Conservation (phyloP, 169 alveolate species). For the Eimeria acervulina region DNA sequence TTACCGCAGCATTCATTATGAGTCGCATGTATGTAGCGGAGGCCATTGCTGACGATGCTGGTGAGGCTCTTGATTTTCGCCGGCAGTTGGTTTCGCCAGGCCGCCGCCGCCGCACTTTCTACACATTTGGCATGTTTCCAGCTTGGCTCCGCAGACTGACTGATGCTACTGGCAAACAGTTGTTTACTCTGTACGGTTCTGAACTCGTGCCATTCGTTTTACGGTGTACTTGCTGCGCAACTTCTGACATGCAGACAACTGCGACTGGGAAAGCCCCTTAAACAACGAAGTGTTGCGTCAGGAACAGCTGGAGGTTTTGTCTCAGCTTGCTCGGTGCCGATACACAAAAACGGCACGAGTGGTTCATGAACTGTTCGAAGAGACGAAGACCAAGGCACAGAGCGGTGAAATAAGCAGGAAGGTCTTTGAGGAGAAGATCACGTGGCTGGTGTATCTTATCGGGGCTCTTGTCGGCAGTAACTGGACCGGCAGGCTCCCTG, state of each 20-base stretch:
- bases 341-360: constrained; percentile 79
- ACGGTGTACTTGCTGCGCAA: not conserved
- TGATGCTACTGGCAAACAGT: not conserved
- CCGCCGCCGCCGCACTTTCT: not conserved
- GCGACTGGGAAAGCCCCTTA: constrained; percentile 87
- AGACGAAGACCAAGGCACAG: constrained; percentile 84
- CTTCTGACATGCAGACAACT: constrained; percentile 76
- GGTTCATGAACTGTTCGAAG: constrained; percentile 84
- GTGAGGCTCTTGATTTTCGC: constrained; percentile 13
- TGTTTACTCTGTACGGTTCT: not conserved
- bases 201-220: not conserved
- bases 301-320: constrained; percentile 91
- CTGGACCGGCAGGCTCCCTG: constrained; percentile 84
- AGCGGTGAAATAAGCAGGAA: constrained; percentile 84
- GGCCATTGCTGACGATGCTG: constrained; percentile 85
- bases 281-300: constrained; percentile 89
- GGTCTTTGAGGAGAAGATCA: constrained; percentile 86
- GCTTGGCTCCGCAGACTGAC: not conserved
- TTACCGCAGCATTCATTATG: constrained; percentile 89
- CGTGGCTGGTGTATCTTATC: constrained; percentile 90
- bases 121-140: not conserved
- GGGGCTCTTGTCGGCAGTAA: constrained; percentile 88
- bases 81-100: not conserved
- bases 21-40: constrained; percentile 91
- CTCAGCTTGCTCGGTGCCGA: constrained; percentile 90